Evolutionary conservation across 73 alveolate genomes (phyloP), one percentile per base, ranked within the genome.

Genomic region (Paramecium sexaurelia): DNA sequence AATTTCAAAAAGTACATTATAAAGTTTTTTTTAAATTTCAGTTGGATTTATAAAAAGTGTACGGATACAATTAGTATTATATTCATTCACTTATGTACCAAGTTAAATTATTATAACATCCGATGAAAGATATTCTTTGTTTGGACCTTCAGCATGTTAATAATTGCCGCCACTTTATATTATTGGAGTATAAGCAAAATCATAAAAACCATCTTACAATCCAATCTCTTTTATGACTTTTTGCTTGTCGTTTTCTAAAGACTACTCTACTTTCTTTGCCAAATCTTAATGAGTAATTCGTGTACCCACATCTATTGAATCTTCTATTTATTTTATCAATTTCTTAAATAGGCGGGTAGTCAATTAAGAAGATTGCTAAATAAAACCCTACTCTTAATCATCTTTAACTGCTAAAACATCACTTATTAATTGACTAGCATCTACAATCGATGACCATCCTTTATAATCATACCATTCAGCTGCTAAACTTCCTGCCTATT

Each of bases 41-140:
- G 94, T 92, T 7, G 99, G 97, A 92, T 97, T 96, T 11, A 98
- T 97, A 92, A 96, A 92, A 33, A 96, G 94, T 19, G 99, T 98
- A 84, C 99, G 95, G 41, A 97, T 93, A 22, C 97, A 95, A 92
- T 92, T 94, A 11, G 98, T 94, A 83, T 97, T 94, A 83, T 96
- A 95, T 43, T 98, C 99, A 85, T 95, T 94, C 82, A 96, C 97
- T 85, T 96, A 93, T 1, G 98, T 95, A 87, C 96, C 94, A 1
- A 98, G 94, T 66, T 94, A 91, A 20, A 98, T 84, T 35, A 95
- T 91, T 15, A 98, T 95, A 2, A 96, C 95, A 85, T 97, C 99
- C 11, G 96, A 90, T 26, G 94, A 69, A 24, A 98, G 95, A 73
- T 91, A 82, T 55, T 95, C 95, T 8, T 93, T 55, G 82, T 96